Evolutionary conservation across 371 early-diverging fungal species (phyloP), one percentile per base, ranked within the genome.

Genomic region (Parasitella parasitica): DNA sequence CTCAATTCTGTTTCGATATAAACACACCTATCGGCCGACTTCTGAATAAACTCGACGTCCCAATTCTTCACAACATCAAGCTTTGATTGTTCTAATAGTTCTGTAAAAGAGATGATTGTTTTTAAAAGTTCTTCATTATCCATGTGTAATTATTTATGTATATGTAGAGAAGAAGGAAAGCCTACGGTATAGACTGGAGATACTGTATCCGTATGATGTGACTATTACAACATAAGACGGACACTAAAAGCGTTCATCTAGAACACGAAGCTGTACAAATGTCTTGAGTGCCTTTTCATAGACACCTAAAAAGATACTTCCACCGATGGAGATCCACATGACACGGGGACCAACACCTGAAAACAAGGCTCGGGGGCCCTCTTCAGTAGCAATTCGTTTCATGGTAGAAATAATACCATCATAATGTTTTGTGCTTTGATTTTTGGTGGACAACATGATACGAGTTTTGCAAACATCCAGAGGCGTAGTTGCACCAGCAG

Each of bases 321-420:
- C 98, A 57, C 98, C 98, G 39, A 96, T 84, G 16, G 91, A 89
- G 53, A 98, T 95, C 98, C 98, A 98, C 70, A 92, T 83, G 15
- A 94, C 92, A 50, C 98, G 89, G 5, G 98, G 98, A 2, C 91
- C 95, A 54, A 96, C 81, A 22, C 98, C 98, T 8, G 89, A 80
- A 56, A 95, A 92, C 48, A 98, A 71, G 13, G 86, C 89, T 1
- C 86, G 73, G 4, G 80, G 64, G 0, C 98, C 97, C 69, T 95
- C 96, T 70, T 94, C 92, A 9, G 79, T 71, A 32, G 83, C 73
- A 57, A 97, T 94, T 34, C 87, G 81, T 27, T 76, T 71, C 68
- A 95, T 82, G 0, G 95, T 93, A 5, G 80, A 67, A 7, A 79
- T 57, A 32, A 95, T 88, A 7, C 91, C 91, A n/a, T 73, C 78